Evolutionary conservation across 2,329 filamentous ascomycete species (phyloP).

Genomic region (Diaporthe sp.): DNA sequence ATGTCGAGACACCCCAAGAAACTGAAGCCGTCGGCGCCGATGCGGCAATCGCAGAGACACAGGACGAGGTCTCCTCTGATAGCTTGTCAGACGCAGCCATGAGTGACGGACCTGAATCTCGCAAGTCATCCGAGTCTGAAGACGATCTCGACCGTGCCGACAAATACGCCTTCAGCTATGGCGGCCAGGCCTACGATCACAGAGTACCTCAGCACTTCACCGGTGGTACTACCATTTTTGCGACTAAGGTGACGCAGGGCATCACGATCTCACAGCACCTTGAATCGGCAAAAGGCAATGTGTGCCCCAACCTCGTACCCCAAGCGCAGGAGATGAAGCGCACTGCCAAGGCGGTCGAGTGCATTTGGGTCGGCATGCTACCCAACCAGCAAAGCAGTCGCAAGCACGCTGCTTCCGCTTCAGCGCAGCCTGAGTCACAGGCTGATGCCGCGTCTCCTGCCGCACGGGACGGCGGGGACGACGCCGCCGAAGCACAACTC

Average conservation of each 20-base stretch:
- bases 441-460: background rate
- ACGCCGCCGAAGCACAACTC: background rate
- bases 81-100: background rate
- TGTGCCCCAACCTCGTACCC: background rate
- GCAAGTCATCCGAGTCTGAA: background rate
- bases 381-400: background rate
- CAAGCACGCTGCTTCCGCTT: background rate
- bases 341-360: background rate
- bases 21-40: too few relatives aligned
- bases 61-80: background rate
- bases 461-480: background rate
- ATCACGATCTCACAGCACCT: constrained; percentile 3
- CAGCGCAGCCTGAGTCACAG: background rate
- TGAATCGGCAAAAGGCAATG: background rate
- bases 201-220: constrained; percentile 6
- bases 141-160: constrained; percentile 2
- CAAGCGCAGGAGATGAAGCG: background rate
- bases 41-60: background rate
- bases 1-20: too few relatives aligned
- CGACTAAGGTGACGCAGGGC: background rate
- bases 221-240: background rate
- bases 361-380: constrained; percentile 38
- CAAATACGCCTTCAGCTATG: constrained; percentile 32
- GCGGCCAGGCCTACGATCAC: constrained; percentile 24
- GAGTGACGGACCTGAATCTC: background rate